A percentile compares a stretch with the other conserved stretches of the same genome.
These are phyloP conservation scores for Penicillium sp. DNA, from an alignment of 2,329 filamentous ascomycete genomes.

Conservation along the genomic window DNA sequence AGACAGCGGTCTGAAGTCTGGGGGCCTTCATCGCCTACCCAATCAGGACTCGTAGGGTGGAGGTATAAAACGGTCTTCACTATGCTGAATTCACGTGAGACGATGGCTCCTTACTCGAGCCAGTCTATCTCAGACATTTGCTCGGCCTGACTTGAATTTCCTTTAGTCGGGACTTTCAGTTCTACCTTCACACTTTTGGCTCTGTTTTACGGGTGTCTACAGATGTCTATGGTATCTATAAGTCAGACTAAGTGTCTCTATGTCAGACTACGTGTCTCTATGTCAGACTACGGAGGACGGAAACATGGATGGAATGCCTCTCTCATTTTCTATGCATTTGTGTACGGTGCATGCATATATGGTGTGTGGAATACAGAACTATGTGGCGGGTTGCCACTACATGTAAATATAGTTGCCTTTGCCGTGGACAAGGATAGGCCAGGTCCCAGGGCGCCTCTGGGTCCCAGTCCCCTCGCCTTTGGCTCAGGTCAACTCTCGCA, in stretches of 20 bases:
- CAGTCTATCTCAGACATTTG: background rate
- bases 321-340: background rate
- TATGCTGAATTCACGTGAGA: background rate
- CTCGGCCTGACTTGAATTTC: background rate
- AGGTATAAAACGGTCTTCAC: background rate
- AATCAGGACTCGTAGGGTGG: no score
- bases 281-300: no score
- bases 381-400: slow-evolving; percentile 2
- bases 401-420: background rate
- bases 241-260: background rate
- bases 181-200: background rate
- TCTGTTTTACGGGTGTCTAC: background rate
- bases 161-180: background rate
- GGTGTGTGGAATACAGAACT: background rate
- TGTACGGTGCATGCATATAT: background rate
- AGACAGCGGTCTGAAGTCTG: no score
- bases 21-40: no score
- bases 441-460: background rate
- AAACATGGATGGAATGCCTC: background rate
- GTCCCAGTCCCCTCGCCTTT: background rate
- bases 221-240: background rate
- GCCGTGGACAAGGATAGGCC: background rate
- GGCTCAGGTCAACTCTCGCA: background rate
- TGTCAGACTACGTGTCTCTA: no score
- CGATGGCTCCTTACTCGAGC: background rate